phyloP scores from a whole-genome alignment of 192 early-diverging fungal genomes.

The Rhizoclosmatium sp. region DNA sequence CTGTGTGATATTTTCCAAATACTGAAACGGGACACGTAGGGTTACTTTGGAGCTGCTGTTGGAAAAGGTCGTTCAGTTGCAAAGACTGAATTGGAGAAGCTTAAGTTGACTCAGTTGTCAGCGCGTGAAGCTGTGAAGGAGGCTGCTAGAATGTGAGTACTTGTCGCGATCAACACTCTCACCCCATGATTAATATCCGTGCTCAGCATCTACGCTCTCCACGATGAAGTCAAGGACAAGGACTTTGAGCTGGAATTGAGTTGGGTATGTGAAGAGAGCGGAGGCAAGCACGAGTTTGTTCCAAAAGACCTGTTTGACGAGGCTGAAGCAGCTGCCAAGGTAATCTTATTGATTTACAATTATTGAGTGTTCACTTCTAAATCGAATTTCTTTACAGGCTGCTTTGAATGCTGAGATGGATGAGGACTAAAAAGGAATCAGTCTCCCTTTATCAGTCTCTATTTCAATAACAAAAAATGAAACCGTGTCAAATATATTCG shows the following conservation, averaged over 20 bases:
- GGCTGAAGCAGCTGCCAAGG: slow-evolving; percentile 84
- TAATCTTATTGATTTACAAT: slow-evolving; percentile 12
- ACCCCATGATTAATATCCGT: slow-evolving; percentile 6
- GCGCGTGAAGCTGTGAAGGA: slow-evolving; percentile 90
- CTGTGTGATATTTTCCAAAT: neutral
- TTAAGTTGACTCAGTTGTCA: slow-evolving; percentile 83
- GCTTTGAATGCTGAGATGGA: slow-evolving; percentile 60
- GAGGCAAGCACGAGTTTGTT: slow-evolving; percentile 81
- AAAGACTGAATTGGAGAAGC: slow-evolving; percentile 99
- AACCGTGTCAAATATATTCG: too few relatives aligned
- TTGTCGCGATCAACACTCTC: neutral
- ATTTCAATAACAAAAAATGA: too few relatives aligned
- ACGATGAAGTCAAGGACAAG: slow-evolving; percentile 98
- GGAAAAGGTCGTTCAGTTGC: slow-evolving; percentile 97
- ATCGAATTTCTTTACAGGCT: slow-evolving; percentile 37
- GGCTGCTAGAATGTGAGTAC: slow-evolving; percentile 86
- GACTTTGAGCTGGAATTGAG: slow-evolving; percentile 98
- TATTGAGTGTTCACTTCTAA: neutral
- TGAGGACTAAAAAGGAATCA: slow-evolving; percentile 46
- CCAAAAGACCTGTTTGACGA: slow-evolving; percentile 87
- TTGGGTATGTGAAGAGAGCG: slow-evolving; percentile 91
- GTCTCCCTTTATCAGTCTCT: neutral
- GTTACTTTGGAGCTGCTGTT: slow-evolving; percentile 93
- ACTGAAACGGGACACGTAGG: slow-evolving; percentile 55
- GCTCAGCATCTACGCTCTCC: slow-evolving; percentile 86